A percentile compares a stretch with the other conserved stretches of the same genome.
phyloP scores from a whole-genome alignment of 169 alveolate genomes.

The Plasmodium billcollinsi region DNA sequence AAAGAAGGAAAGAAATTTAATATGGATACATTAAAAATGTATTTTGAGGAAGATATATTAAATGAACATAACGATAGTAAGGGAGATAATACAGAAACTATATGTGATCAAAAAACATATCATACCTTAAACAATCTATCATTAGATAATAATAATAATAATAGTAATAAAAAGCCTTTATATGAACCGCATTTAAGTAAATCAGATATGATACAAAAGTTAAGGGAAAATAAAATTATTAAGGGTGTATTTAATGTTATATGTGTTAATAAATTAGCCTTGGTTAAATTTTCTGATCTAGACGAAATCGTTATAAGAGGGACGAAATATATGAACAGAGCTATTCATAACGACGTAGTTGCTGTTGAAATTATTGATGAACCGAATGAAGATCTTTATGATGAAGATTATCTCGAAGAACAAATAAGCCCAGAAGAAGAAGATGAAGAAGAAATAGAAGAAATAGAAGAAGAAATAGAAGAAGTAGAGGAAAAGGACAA shows the following conservation, averaged over 20 bases:
- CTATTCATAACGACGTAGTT: slow-evolving; percentile 98
- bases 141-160: slow-evolving; percentile 47
- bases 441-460: slow-evolving; percentile 56
- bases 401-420: slow-evolving; percentile 76
- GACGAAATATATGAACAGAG: slow-evolving; percentile 93
- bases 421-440: slow-evolving; percentile 70
- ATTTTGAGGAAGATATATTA: slow-evolving; percentile 64
- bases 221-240: slow-evolving; percentile 90
- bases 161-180: slow-evolving; percentile 72
- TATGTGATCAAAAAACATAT: not conserved
- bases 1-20: slow-evolving; percentile 17
- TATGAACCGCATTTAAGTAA: slow-evolving; percentile 84
- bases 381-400: slow-evolving; percentile 78
- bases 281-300: slow-evolving; percentile 82
- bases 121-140: not conserved
- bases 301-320: slow-evolving; percentile 91
- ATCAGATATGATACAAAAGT: slow-evolving; percentile 84
- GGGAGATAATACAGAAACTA: not conserved
- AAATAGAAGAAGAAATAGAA: not conserved
- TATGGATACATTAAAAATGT: slow-evolving; percentile 60
- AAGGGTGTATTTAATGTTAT: slow-evolving; percentile 92
- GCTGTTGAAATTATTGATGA: slow-evolving; percentile 93
- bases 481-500: slow-evolving; percentile 13
- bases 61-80: slow-evolving; percentile 26
- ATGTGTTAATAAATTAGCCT: slow-evolving; percentile 84